Percentiles rank a stretch among this genome's conserved stretches.
These are phyloP conservation scores for Carex cristatella DNA, from an alignment of 176 grass and related monocot genomes.

Conservation along the genomic window DNA sequence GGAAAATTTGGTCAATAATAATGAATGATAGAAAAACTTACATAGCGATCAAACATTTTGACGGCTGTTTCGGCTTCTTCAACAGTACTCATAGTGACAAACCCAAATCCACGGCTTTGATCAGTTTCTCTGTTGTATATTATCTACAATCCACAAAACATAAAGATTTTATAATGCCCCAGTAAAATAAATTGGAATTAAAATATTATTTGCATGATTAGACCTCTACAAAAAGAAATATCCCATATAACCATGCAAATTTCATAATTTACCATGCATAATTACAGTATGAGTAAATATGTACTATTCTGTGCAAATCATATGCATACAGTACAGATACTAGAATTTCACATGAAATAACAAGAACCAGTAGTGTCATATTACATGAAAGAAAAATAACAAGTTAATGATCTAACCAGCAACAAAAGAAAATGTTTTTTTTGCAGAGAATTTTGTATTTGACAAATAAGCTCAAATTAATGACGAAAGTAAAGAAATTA, in stretches of 20 bases:
- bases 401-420: neutral
- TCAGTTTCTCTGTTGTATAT: conserved; percentile 82
- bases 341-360: neutral
- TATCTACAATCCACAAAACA: conserved; percentile 30
- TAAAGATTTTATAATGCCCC: neutral
- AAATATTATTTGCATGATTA: neutral
- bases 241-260: neutral
- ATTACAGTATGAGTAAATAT: neutral
- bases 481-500: neutral
- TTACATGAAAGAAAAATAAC: neutral
- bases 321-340: neutral
- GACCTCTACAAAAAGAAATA: neutral
- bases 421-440: neutral
- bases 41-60: conserved; percentile 71
- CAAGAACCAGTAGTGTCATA: neutral
- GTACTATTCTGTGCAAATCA: neutral
- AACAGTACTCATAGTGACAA: conserved; percentile 73
- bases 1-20: neutral
- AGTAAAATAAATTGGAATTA: neutral
- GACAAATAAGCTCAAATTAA: neutral
- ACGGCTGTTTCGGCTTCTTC: conserved; percentile 87
- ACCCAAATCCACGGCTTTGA: conserved; percentile 76
- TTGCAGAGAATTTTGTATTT: neutral
- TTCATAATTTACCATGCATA: neutral
- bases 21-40: conserved; percentile 27